Conservation (phyloP, 2,329 filamentous ascomycete genomes). For the Trichoderma simmonsii region DNA sequence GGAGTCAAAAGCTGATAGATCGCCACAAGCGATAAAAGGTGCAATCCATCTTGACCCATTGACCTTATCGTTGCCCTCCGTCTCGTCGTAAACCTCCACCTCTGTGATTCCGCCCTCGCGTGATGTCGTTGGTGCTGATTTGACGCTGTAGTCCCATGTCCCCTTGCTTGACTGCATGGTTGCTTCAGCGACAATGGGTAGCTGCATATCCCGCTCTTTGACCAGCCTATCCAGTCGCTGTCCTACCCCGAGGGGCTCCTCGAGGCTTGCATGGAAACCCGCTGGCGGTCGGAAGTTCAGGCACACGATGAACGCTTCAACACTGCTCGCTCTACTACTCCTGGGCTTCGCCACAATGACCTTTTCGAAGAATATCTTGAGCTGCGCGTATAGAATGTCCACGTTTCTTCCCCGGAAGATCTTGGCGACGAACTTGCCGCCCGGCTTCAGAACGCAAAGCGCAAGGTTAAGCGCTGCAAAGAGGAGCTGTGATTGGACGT, state of each 20-base stretch:
- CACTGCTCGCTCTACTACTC: slow-evolving; percentile 90
- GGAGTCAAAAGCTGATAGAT: slow-evolving; percentile 90
- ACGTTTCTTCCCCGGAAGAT: slow-evolving; percentile 94
- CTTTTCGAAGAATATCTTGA: slow-evolving; percentile 81
- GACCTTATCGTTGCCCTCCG: slow-evolving; percentile 21
- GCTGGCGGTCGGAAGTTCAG: slow-evolving; percentile 79
- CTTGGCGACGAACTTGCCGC: slow-evolving; percentile 96
- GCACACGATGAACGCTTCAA: slow-evolving; percentile 96
- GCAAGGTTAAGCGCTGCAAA: slow-evolving; percentile 93
- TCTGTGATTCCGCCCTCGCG: slow-evolving; percentile 42
- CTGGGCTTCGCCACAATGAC: slow-evolving; percentile 92
- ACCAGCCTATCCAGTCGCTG: slow-evolving; percentile 51
- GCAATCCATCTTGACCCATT: slow-evolving; percentile 72
- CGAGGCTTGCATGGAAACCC: slow-evolving; percentile 72
- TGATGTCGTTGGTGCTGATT: slow-evolving; percentile 6
- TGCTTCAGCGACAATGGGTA: slow-evolving; percentile 41
- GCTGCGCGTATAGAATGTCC: slow-evolving; percentile 90
- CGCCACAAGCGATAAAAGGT: slow-evolving; percentile 94
- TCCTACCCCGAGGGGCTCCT: slow-evolving; percentile 69
- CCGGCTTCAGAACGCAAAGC: slow-evolving; percentile 85
- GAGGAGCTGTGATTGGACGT: slow-evolving; percentile 92
- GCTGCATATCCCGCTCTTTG: slow-evolving; percentile 38
- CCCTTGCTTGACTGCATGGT: slow-evolving; percentile 45
- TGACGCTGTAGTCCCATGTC: slow-evolving; percentile 40
- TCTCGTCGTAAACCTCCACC: slow-evolving; percentile 49